Evolutionary conservation across 2,329 filamentous ascomycete species (phyloP).

Genomic region (Aureobasidium sp.): DNA sequence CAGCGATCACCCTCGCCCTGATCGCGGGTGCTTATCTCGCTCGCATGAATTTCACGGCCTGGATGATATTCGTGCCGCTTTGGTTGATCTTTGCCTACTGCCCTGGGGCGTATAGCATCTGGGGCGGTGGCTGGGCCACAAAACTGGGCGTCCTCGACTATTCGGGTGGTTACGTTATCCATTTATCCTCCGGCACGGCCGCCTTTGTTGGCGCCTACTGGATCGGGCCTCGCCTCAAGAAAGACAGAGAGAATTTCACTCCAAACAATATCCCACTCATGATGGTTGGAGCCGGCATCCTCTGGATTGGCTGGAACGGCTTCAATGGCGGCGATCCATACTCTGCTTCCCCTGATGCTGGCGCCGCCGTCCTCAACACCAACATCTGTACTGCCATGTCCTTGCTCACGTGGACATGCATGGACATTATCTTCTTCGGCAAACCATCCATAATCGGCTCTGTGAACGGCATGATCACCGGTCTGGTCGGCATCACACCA

Average conservation of each 20-base stretch:
- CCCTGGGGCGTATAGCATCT: constrained; percentile 39
- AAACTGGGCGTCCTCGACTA: constrained; percentile 45
- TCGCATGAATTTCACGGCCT: constrained; percentile 45
- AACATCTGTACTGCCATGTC: constrained; percentile 44
- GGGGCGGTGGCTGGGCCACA: constrained; percentile 42
- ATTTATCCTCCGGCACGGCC: constrained; percentile 46
- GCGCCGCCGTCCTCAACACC: constrained; percentile 46
- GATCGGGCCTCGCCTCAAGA: constrained; percentile 40
- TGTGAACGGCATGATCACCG: constrained; percentile 47
- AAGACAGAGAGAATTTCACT: constrained; percentile 39
- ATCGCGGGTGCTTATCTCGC: constrained; percentile 42
- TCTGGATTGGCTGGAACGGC: constrained; percentile 49
- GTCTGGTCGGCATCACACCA: constrained; percentile 46
- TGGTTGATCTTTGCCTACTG: constrained; percentile 44
- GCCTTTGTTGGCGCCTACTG: constrained; percentile 43
- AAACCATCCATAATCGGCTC: constrained; percentile 46
- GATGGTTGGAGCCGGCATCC: constrained; percentile 42
- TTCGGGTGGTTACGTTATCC: constrained; percentile 48
- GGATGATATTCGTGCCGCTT: constrained; percentile 47
- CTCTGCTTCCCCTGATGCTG: constrained; percentile 42
- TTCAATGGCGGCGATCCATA: constrained; percentile 50
- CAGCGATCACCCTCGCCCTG: constrained; percentile 44
- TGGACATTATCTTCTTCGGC: constrained; percentile 42
- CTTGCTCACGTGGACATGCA: constrained; percentile 40
- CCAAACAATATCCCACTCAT: constrained; percentile 43